Conservation (phyloP, 495 filamentous ascomycete genomes). For the Jackrogersella multiformis region DNA sequence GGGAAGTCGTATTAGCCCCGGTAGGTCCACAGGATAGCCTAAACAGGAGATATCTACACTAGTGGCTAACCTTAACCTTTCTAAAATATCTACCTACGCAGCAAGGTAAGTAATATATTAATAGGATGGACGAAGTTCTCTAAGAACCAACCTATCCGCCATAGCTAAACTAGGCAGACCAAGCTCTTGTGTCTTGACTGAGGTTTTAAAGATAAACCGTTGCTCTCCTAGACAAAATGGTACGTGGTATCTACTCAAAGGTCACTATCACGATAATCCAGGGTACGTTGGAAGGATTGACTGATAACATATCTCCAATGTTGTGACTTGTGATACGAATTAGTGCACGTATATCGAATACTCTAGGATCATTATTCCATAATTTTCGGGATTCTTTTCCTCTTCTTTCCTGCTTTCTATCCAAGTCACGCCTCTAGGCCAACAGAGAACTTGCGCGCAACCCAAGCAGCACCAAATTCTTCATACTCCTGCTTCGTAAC, state of each 20-base stretch:
- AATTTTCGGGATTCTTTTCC: too few relatives aligned
- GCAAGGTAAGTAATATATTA: too few relatives aligned
- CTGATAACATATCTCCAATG: background rate
- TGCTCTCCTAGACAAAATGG: background rate
- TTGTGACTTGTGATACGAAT: slow-evolving; percentile 3
- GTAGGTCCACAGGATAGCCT: background rate
- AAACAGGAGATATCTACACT: too few relatives aligned
- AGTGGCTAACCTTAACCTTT: too few relatives aligned
- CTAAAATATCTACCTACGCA: too few relatives aligned
- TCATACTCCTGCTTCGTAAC: slow-evolving; percentile 91
- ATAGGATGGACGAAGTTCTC: too few relatives aligned
- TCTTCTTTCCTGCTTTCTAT: too few relatives aligned
- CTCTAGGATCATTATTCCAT: background rate
- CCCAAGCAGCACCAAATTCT: slow-evolving; percentile 84
- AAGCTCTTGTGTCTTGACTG: background rate
- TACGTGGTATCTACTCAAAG: background rate
- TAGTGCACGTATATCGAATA: background rate
- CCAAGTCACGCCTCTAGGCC: slow-evolving; percentile 56
- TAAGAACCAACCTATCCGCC: background rate
- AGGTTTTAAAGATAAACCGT: background rate
- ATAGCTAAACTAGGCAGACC: background rate
- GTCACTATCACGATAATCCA: background rate
- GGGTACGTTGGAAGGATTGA: background rate
- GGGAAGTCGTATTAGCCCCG: background rate
- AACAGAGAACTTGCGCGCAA: slow-evolving; percentile 72